Percentiles rank a stretch among this genome's conserved stretches.
Conservation (phyloP, 176 grass and related monocot genomes). For the Oryza rufipogon region DNA sequence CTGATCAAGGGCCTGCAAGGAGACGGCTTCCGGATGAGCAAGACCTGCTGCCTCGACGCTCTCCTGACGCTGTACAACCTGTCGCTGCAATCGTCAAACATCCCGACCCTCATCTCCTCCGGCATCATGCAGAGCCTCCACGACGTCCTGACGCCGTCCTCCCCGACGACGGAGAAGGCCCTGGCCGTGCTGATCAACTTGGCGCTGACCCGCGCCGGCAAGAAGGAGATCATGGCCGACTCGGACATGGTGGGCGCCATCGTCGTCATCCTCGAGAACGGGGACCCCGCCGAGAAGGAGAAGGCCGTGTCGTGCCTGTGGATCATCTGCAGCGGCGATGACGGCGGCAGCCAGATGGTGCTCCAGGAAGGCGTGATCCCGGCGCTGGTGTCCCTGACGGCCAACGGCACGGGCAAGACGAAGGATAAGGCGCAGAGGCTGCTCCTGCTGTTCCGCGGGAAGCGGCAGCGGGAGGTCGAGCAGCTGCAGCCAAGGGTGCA, state of each 20-base stretch:
- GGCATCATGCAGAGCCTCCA: constrained; percentile 59
- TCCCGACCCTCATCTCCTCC: constrained; percentile 47
- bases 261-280: constrained; percentile 59
- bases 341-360: constrained; percentile 54
- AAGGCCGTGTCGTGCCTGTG: constrained; percentile 74
- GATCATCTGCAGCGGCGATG: constrained; percentile 58
- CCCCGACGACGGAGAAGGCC: constrained; percentile 61
- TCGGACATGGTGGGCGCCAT: constrained; percentile 54
- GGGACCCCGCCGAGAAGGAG: constrained; percentile 58
- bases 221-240: constrained; percentile 48
- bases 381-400: constrained; percentile 58
- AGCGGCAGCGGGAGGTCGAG: constrained; percentile 63
- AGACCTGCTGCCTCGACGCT: constrained; percentile 53
- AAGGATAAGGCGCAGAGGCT: constrained; percentile 79
- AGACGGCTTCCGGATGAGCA: constrained; percentile 27
- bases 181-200: constrained; percentile 63
- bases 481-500: constrained; percentile 38
- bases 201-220: constrained; percentile 43
- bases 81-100: constrained; percentile 53
- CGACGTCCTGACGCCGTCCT: constrained; percentile 34
- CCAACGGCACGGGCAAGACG: constrained; percentile 55
- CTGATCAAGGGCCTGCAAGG: constrained; percentile 42
- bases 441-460: constrained; percentile 69
- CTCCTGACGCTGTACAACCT: constrained; percentile 77
- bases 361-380: constrained; percentile 86